Evolutionary conservation across 352 stramenopile genomes (phyloP).

Genomic region (Hyaloperonospora brassicae): DNA sequence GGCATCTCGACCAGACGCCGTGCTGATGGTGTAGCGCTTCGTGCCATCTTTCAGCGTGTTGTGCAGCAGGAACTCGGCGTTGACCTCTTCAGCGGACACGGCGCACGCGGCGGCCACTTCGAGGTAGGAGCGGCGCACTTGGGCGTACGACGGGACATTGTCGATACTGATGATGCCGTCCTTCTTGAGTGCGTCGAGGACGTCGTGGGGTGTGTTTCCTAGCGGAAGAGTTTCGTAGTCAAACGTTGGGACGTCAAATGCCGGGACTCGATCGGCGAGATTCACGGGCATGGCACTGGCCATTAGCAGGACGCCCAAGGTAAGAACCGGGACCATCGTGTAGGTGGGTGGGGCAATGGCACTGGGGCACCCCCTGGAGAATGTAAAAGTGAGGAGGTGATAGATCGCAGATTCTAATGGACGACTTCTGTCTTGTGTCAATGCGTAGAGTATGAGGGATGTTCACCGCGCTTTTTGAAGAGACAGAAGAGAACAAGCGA

Average conservation of each 20-base stretch:
- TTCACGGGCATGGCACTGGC: constrained; percentile 9
- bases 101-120: constrained; percentile 41
- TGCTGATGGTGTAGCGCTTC: constrained; percentile 65
- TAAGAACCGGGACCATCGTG: constrained; percentile 21
- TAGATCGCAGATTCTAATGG: too few relatives aligned
- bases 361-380: too few relatives aligned
- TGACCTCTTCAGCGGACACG: constrained; percentile 24
- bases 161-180: constrained; percentile 62
- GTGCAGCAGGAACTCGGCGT: constrained; percentile 37
- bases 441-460: too few relatives aligned
- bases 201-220: constrained; percentile 24
- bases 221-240: constrained; percentile 38
- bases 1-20: constrained; percentile 33
- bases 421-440: too few relatives aligned
- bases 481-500: too few relatives aligned
- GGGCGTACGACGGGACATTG: constrained; percentile 49
- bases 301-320: constrained; percentile 12
- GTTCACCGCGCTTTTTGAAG: too few relatives aligned
- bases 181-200: constrained; percentile 47
- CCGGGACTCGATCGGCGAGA: constrained; percentile 22
- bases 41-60: constrained; percentile 61
- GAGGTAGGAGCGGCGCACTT: constrained; percentile 40
- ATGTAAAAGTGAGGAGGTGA: too few relatives aligned
- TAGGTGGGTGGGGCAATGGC: not conserved
- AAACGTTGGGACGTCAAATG: constrained; percentile 46